phyloP scores from a whole-genome alignment of 2,329 filamentous ascomycete genomes.

The Cladosporium colombiae region DNA sequence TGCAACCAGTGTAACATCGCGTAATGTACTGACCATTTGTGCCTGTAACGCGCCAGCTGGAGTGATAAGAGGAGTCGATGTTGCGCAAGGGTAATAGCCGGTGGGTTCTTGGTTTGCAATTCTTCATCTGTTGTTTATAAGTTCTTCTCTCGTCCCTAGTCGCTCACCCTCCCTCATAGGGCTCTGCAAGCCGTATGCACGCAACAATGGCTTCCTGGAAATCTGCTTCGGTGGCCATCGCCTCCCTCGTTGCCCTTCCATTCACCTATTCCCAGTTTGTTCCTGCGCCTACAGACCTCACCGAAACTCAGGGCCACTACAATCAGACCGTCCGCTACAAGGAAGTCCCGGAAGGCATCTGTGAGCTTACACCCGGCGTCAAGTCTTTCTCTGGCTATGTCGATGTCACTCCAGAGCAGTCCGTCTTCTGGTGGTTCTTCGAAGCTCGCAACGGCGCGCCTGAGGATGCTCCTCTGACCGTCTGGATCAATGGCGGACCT shows the following conservation, averaged over 20 bases:
- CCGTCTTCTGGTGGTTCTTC: conserved; percentile 61
- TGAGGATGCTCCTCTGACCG: conserved; percentile 56
- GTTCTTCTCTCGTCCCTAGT: not conserved
- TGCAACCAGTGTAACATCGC: conserved; percentile 9
- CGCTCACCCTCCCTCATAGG: not conserved
- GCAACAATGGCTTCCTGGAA: conserved; percentile 2
- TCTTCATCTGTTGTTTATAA: not conserved
- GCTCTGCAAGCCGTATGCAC: not conserved
- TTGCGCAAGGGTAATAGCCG: not conserved
- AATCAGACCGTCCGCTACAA: conserved; percentile 60
- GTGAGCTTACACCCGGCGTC: conserved; percentile 57
- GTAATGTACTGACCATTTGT: not conserved
- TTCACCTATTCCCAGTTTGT: conserved; percentile 44
- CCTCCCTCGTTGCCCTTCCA: not conserved
- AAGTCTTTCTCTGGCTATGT: conserved; percentile 60
- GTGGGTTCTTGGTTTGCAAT: not conserved
- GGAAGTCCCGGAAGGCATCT: conserved; percentile 56
- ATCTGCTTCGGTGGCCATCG: not conserved
- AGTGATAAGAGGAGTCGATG: not conserved
- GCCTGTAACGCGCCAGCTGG: not conserved
- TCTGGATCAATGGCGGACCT: conserved; percentile 64
- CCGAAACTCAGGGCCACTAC: conserved; percentile 45
- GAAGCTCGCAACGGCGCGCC: conserved; percentile 53
- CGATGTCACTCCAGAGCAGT: conserved; percentile 53
- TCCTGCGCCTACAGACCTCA: conserved; percentile 47